Conservation (phyloP, 2,329 filamentous ascomycete species). For the Aspergillus candidus region DNA sequence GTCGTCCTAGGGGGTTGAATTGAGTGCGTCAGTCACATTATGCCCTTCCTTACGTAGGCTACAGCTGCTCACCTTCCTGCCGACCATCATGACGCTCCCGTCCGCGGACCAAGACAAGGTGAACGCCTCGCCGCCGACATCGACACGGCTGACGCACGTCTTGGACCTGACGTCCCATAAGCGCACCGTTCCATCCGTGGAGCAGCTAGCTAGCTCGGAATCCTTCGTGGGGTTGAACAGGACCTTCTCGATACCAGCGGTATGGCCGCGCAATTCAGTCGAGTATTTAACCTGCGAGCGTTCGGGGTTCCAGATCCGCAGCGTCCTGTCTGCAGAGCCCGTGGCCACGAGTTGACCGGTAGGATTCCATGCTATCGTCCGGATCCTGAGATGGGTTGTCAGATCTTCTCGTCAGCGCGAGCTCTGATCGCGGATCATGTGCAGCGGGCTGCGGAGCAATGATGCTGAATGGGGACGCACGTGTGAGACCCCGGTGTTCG, state of each 20-base stretch:
- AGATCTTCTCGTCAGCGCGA: slow-evolving; percentile 6
- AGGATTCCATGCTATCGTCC: slow-evolving; percentile 84
- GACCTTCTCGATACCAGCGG: slow-evolving; percentile 44
- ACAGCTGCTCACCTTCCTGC: slow-evolving; percentile 38
- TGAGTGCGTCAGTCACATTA: neutral
- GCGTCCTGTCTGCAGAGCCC: slow-evolving; percentile 75
- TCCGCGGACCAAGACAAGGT: slow-evolving; percentile 45
- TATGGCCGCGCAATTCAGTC: slow-evolving; percentile 44
- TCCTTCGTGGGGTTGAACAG: slow-evolving; percentile 46
- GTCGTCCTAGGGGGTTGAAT: slow-evolving; percentile 37
- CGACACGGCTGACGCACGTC: slow-evolving; percentile 41
- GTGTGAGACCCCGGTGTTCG: slow-evolving; percentile 52
- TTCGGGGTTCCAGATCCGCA: slow-evolving; percentile 83
- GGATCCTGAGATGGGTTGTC: slow-evolving; percentile 48
- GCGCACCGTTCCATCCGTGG: slow-evolving; percentile 44
- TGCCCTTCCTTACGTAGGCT: neutral
- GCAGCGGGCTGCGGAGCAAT: neutral
- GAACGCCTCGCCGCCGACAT: slow-evolving; percentile 46
- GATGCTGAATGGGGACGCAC: slow-evolving; percentile 37
- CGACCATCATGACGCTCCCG: slow-evolving; percentile 42
- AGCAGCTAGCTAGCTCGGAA: slow-evolving; percentile 46
- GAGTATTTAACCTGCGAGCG: slow-evolving; percentile 42
- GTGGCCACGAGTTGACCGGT: slow-evolving; percentile 78
- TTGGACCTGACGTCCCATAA: slow-evolving; percentile 49
- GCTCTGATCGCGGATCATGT: neutral